Evolutionary conservation across 1,139 yeast genomes (phyloP).

Genomic region (Sugiyamaella sp.): DNA sequence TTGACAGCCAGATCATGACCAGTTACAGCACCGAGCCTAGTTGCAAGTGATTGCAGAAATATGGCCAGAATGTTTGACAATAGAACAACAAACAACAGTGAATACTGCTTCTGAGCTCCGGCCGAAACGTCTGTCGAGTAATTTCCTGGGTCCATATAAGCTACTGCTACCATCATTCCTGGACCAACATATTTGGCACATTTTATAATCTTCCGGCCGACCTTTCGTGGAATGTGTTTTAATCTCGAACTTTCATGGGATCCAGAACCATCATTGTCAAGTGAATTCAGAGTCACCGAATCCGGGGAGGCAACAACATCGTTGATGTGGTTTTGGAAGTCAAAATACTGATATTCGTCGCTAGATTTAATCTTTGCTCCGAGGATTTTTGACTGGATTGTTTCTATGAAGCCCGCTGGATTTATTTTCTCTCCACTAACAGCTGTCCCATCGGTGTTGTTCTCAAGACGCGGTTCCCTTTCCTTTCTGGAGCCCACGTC

Average conservation of each 20-base stretch:
- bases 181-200: conserved; percentile 63
- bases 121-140: conserved; percentile 80
- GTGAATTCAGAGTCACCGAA: neutral
- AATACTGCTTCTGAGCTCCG: conserved; percentile 67
- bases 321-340: no score
- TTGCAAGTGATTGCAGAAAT: conserved; percentile 70
- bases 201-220: neutral
- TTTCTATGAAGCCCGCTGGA: no score
- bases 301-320: neutral
- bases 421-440: no score
- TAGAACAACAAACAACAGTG: conserved; percentile 66
- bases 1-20: conserved; percentile 76
- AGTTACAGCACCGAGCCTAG: conserved; percentile 77
- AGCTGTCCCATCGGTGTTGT: no score
- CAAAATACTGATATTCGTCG: neutral
- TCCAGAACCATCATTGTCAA: neutral
- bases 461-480: no score
- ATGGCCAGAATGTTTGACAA: conserved; percentile 73
- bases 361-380: neutral
- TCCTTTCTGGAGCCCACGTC: no score
- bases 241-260: neutral
- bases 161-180: conserved; percentile 74
- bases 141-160: conserved; percentile 86
- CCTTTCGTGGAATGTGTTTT: neutral
- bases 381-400: neutral